phyloP scores from a whole-genome alignment of 2,329 filamentous ascomycete species.

The Hansfordia pulvinata region DNA sequence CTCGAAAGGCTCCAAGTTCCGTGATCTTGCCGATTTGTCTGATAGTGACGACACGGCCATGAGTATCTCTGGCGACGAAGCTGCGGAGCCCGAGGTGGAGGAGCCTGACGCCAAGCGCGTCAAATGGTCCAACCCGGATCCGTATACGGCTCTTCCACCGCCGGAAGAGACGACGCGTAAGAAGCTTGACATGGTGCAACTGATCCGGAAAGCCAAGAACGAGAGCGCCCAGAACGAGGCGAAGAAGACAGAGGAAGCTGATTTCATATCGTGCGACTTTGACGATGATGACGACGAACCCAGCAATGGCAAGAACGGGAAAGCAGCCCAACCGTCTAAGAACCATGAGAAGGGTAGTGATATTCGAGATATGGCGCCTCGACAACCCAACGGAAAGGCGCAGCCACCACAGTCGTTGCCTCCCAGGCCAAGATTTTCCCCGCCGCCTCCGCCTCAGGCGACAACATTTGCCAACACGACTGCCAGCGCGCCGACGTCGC shows the following conservation, averaged over 20 bases:
- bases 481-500: not conserved
- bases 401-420: not conserved
- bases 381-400: not conserved
- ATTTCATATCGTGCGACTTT: conserved; percentile 82
- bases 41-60: conserved; percentile 52
- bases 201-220: conserved; percentile 81
- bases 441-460: not conserved
- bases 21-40: conserved; percentile 41
- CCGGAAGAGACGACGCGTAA: conserved; percentile 60
- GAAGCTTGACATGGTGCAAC: conserved; percentile 74
- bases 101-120: conserved; percentile 29
- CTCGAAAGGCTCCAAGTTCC: conserved; percentile 34
- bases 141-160: conserved; percentile 78
- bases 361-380: too few relatives aligned
- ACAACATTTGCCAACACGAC: not conserved
- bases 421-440: not conserved
- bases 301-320: conserved; percentile 4
- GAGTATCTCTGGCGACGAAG: conserved; percentile 43
- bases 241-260: conserved; percentile 46
- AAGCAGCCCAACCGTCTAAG: conserved; percentile 2
- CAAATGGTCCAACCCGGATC: conserved; percentile 90
- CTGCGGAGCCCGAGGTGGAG: conserved; percentile 24
- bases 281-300: conserved; percentile 37
- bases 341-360: too few relatives aligned
- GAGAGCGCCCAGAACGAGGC: conserved; percentile 41